Conservation (phyloP, 2,329 filamentous ascomycete species). For the Penicillium digitatum region DNA sequence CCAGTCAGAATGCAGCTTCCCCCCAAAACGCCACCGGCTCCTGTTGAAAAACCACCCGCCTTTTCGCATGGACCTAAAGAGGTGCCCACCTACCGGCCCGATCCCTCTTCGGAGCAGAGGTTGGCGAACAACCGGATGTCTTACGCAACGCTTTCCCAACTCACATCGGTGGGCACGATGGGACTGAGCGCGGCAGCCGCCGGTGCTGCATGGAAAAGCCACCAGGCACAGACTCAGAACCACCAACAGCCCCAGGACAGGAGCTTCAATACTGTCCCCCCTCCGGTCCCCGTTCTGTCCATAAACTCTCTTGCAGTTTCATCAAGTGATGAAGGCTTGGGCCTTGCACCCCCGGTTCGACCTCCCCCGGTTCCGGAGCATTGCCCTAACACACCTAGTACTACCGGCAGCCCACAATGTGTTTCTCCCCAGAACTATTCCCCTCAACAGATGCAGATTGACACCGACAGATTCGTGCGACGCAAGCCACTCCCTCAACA, state of each 20-base stretch:
- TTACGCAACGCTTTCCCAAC: conserved; percentile 71
- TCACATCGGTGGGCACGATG: conserved; percentile 65
- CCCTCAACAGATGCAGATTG: conserved; percentile 23
- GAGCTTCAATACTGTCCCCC: not conserved
- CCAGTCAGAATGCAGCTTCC: conserved; percentile 36
- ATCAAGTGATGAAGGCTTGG: conserved; percentile 18
- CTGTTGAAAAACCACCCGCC: conserved; percentile 71
- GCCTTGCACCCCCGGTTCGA: conserved; percentile 28
- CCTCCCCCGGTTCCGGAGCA: conserved; percentile 19
- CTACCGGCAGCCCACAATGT: conserved; percentile 7
- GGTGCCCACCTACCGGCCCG: conserved; percentile 64
- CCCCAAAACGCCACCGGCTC: conserved; percentile 63
- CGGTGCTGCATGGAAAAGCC: conserved; percentile 38
- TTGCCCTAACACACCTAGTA: conserved; percentile 12
- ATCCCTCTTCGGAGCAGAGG: conserved; percentile 71
- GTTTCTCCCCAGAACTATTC: not conserved
- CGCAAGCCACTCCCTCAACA: conserved; percentile 53
- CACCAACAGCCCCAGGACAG: conserved; percentile 8
- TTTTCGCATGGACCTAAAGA: conserved; percentile 73
- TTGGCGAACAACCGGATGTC: conserved; percentile 82
- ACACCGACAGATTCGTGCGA: conserved; percentile 45
- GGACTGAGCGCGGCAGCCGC: conserved; percentile 37
- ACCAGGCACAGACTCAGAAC: conserved; percentile 6
- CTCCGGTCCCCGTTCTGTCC: not conserved
- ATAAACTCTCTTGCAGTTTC: conserved; percentile 3